Evolutionary conservation across 2,329 filamentous ascomycete genomes (phyloP).

Genomic region (Colletotrichum filicis): DNA sequence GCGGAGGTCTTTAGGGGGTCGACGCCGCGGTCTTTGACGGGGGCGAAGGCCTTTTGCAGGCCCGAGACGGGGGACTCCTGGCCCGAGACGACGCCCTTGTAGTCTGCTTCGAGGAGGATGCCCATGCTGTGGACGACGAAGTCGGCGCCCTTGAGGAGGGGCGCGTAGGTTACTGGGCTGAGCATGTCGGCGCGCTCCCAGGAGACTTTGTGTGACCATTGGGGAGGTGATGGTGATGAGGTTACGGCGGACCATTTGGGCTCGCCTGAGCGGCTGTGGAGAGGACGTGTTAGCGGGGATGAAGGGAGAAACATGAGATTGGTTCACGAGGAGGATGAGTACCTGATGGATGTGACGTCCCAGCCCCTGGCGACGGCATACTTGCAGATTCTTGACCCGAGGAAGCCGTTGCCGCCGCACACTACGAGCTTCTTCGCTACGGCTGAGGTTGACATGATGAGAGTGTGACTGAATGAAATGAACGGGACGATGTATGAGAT

Average conservation of each 20-base stretch:
- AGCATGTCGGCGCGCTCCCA: conserved; percentile 94
- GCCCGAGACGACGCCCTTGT: conserved; percentile 90
- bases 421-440: conserved; percentile 85
- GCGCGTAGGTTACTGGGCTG: conserved; percentile 80
- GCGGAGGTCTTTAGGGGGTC: conserved; percentile 76
- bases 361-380: conserved; percentile 86
- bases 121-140: conserved; percentile 96
- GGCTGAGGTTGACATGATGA: conserved; percentile 62
- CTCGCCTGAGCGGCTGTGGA: conserved; percentile 83
- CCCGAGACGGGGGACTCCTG: conserved; percentile 84
- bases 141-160: conserved; percentile 80
- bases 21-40: conserved; percentile 69
- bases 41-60: conserved; percentile 80
- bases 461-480: neutral
- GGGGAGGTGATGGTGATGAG: conserved; percentile 74
- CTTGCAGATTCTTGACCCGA: conserved; percentile 91
- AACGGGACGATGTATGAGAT: neutral
- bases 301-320: neutral
- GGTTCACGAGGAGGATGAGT: conserved; percentile 39
- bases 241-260: conserved; percentile 86
- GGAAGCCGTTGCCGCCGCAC: conserved; percentile 92
- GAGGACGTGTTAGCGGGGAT: conserved; percentile 36
- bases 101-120: conserved; percentile 95
- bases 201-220: conserved; percentile 84
- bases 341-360: conserved; percentile 95